phyloP scores from a whole-genome alignment of 129 eudicot genomes.

The Apium graveolens region DNA sequence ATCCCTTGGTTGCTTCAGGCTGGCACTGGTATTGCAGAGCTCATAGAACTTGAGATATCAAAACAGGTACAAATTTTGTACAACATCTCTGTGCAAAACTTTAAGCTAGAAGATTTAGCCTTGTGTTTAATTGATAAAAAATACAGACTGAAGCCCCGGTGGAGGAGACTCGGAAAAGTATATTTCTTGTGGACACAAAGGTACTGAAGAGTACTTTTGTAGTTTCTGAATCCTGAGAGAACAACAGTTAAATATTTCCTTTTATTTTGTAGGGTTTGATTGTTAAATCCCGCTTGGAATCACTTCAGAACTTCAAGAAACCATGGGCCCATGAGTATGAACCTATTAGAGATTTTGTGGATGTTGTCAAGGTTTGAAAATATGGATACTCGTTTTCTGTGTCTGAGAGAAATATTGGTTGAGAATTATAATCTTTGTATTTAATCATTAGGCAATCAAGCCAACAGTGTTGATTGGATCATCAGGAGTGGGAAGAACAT shows the following conservation, averaged over 20 bases:
- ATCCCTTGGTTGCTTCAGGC: conserved; percentile 52
- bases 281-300: conserved; percentile 73
- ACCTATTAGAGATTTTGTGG: conserved; percentile 53
- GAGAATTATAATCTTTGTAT: conserved; percentile 1
- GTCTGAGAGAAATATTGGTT: not conserved
- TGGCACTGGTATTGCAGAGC: conserved; percentile 99
- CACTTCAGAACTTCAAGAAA: conserved; percentile 93
- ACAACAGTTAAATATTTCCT: not conserved
- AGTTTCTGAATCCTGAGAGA: not conserved
- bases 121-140: conserved; percentile 10
- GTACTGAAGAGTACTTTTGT: conserved; percentile 23
- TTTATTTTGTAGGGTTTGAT: conserved; percentile 67
- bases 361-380: conserved; percentile 72
- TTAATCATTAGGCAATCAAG: conserved; percentile 54
- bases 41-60: conserved; percentile 94
- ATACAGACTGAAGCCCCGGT: conserved; percentile 74
- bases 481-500: conserved; percentile 94
- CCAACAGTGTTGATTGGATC: conserved; percentile 96
- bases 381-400: not conserved
- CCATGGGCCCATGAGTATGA: conserved; percentile 99
- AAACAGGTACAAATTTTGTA: conserved; percentile 57
- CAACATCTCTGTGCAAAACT: not conserved
- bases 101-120: not conserved
- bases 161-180: conserved; percentile 87
- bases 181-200: conserved; percentile 93